phyloP scores from a whole-genome alignment of 129 eudicot species.

The Artemisia argyi region DNA sequence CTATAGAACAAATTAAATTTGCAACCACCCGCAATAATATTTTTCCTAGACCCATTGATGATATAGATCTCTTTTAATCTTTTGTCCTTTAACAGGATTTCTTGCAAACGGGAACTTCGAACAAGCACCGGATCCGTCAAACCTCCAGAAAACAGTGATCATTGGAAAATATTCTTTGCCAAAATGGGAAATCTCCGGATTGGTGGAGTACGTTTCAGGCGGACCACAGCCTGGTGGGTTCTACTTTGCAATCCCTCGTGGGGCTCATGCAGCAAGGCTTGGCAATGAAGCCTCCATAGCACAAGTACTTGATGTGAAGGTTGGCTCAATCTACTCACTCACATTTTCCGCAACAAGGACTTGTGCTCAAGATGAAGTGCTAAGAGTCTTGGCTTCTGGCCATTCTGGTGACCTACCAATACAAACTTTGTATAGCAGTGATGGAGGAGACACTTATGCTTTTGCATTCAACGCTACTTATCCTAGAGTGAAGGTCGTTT shows the following conservation, averaged over 20 bases:
- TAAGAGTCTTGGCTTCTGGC: constrained; percentile 46
- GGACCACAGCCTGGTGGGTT: constrained; percentile 72
- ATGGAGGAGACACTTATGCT: constrained; percentile 81
- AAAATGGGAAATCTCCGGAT: constrained; percentile 52
- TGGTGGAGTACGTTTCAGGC: constrained; percentile 61
- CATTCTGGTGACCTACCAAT: constrained; percentile 56
- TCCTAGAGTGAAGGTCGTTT: constrained; percentile 43
- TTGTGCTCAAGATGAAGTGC: constrained; percentile 75
- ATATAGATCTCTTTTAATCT: background rate
- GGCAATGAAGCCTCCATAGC: constrained; percentile 74
- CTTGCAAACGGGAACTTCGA: constrained; percentile 71
- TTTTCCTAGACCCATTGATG: background rate
- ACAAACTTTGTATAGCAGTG: constrained; percentile 59
- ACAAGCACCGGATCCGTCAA: constrained; percentile 49
- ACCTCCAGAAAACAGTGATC: constrained; percentile 56
- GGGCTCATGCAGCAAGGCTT: constrained; percentile 63
- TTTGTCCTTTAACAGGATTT: constrained; percentile 27
- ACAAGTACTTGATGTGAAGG: constrained; percentile 41
- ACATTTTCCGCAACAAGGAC: constrained; percentile 76
- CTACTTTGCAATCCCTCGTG: constrained; percentile 59
- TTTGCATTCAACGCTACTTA: constrained; percentile 54
- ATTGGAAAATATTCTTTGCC: constrained; percentile 62
- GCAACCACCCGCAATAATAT: too few relatives aligned
- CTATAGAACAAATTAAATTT: too few relatives aligned
- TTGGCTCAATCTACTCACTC: constrained; percentile 44